Evolutionary conservation across 2,329 filamentous ascomycete genomes (phyloP), one percentile per base, ranked within the genome.

Genomic region (Penicillium janthinellum): DNA sequence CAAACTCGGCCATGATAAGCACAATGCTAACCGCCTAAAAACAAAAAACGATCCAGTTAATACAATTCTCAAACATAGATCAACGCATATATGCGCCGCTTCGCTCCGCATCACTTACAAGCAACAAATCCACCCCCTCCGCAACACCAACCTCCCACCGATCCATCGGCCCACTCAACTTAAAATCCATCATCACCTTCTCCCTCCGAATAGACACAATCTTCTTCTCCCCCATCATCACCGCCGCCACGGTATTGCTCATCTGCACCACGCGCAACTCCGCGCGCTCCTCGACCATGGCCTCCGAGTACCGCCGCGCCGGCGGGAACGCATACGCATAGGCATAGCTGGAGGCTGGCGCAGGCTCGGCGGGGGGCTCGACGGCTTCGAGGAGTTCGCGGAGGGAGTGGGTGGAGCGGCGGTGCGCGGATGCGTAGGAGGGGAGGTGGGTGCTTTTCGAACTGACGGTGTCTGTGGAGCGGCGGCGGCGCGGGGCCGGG

Each of bases 61-160:
- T 49, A 49, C 5, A 49, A n/a, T 22, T 1, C 2, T 49, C 47
- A 20, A 3, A 34, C 25, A 49, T 11, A 31, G n/a, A 28, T 49
- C 4, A 20, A 35, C 45, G 34, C n/a, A 14, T 47, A n/a, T 15
- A n/a, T 28, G 10, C 44, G 14, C 4, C 20, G 17, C 25, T 14
- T 12, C 44, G 5, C 8, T 8, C 12, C 17, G 39, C 2, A 48
- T 37, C 28, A 66, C 66, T 62, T 47, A 68, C 66, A 57, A 69
- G 35, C 22, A 69, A 56, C 39, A 69, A 57, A 63, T 69, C 67
- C 39, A 69, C 67, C 1, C 67, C 65, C 47, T 67, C 65, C 0
- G 62, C 61, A 60, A 69, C 51, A 47, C 66, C 62, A 22, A 65
- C 65, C 50, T 68, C 64, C 67, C 67, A 69, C 52, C 54, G 59